Evolutionary conservation across 1,284 basidiomycete species (phyloP).

Genomic region (Laetiporus sulphureus): DNA sequence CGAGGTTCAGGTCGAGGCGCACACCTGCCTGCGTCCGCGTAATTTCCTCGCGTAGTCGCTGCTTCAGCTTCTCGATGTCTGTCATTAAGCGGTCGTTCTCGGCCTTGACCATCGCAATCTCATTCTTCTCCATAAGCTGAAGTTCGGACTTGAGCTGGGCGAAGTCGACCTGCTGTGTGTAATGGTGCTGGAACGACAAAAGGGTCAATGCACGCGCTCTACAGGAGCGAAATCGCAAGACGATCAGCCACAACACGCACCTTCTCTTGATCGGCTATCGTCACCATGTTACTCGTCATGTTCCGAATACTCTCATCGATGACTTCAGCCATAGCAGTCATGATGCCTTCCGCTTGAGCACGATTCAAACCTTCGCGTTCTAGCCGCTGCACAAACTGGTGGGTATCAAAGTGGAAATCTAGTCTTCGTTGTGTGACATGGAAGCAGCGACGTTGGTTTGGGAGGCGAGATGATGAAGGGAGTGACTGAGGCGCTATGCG

Average conservation of each 20-base stretch:
- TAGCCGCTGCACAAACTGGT: constrained; percentile 86
- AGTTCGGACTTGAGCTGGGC: constrained; percentile 95
- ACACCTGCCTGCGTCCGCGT: constrained; percentile 93
- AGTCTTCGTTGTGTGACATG: constrained; percentile 12
- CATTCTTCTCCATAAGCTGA: constrained; percentile 96
- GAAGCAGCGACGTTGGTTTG: constrained; percentile 5
- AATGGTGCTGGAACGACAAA: constrained; percentile 91
- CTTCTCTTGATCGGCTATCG: constrained; percentile 92
- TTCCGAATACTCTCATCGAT: constrained; percentile 92
- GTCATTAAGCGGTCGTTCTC: constrained; percentile 90
- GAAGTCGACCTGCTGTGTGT: constrained; percentile 97
- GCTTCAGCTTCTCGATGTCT: constrained; percentile 96
- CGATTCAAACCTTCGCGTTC: constrained; percentile 84
- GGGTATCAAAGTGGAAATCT: constrained; percentile 88
- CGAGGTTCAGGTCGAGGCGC: constrained; percentile 90
- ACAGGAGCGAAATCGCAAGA: too few species aligned
- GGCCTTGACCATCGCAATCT: constrained; percentile 91
- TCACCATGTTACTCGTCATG: constrained; percentile 93
- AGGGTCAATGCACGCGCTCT: too few species aligned
- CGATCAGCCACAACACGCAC: constrained; percentile 39
- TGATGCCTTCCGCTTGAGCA: constrained; percentile 89
- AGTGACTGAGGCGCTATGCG: constrained; percentile 3
- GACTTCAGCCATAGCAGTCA: constrained; percentile 91
- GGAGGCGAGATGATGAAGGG: constrained; percentile 1
- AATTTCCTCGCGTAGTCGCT: constrained; percentile 88